Evolutionary conservation across 768 basidiomycete species (phyloP).

Genomic region (Rickenella mellea): DNA sequence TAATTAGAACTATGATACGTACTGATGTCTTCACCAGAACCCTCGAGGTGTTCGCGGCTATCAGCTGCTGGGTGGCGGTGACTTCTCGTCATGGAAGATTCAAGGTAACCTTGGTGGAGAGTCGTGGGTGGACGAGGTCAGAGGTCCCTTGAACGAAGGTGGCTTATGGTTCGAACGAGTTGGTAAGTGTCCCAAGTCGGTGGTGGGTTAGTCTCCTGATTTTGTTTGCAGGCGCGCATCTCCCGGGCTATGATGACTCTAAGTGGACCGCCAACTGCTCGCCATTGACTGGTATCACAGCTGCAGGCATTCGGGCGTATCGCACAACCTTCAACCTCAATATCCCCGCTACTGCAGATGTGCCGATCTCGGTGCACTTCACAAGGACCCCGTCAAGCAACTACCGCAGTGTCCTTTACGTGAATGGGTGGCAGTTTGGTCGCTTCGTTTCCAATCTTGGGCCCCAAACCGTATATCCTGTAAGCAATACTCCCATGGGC

Average conservation of each 20-base stretch:
- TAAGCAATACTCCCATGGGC: too few relatives aligned
- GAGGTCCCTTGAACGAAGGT: constrained; percentile 65
- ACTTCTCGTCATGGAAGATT: constrained; percentile 53
- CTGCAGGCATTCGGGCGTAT: constrained; percentile 75
- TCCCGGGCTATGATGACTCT: constrained; percentile 56
- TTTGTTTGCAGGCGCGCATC: constrained; percentile 75
- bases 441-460: constrained; percentile 67
- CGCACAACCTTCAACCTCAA: constrained; percentile 60
- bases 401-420: constrained; percentile 67
- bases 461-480: too few relatives aligned
- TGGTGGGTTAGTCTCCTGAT: too few relatives aligned
- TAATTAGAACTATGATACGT: constrained; percentile 20
- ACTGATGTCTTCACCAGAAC: too few relatives aligned
- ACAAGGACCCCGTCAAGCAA: too few relatives aligned
- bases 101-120: constrained; percentile 72
- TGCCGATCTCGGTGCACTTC: constrained; percentile 68
- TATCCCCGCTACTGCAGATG: constrained; percentile 50
- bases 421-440: constrained; percentile 89
- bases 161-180: constrained; percentile 60
- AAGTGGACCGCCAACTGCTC: constrained; percentile 53
- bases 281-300: constrained; percentile 43
- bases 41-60: constrained; percentile 76
- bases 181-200: too few relatives aligned
- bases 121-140: constrained; percentile 62
- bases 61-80: constrained; percentile 39